These are phyloP conservation scores for Trichoderma sp. DNA, from an alignment of 2,329 filamentous ascomycete species.

Conservation along the genomic window DNA sequence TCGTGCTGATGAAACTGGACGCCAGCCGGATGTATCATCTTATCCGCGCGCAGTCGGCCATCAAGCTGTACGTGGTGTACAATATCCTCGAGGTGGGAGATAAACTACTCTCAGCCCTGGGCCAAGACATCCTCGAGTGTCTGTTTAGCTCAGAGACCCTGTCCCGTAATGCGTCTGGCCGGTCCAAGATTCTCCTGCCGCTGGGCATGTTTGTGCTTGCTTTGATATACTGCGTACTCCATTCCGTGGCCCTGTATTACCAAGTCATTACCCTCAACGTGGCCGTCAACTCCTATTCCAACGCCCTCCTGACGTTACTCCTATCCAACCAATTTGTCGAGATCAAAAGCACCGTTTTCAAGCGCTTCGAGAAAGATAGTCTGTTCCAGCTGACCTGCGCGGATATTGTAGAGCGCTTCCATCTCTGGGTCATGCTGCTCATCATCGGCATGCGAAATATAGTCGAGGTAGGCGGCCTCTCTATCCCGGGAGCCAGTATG, in stretches of 20 bases:
- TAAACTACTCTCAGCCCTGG: slow-evolving; percentile 83
- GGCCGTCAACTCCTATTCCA: slow-evolving; percentile 97
- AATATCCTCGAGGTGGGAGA: slow-evolving; percentile 95
- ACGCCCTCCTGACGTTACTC: slow-evolving; percentile 86
- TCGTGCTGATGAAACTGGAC: slow-evolving; percentile 85
- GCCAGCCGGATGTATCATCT: slow-evolving; percentile 98
- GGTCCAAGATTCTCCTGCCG: slow-evolving; percentile 86
- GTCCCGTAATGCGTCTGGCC: slow-evolving; percentile 81
- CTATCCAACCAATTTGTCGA: slow-evolving; percentile 99
- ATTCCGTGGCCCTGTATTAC: slow-evolving; percentile 88
- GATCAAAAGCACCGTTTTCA: slow-evolving; percentile 98
- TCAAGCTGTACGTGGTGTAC: slow-evolving; percentile 98
- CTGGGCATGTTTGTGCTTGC: slow-evolving; percentile 90
- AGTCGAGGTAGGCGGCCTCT: slow-evolving; percentile 88
- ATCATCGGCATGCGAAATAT: slow-evolving; percentile 97
- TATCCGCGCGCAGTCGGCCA: slow-evolving; percentile 92
- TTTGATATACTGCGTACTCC: slow-evolving; percentile 82
- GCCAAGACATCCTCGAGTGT: slow-evolving; percentile 95
- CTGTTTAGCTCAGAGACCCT: slow-evolving; percentile 92
- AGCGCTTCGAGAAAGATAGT: slow-evolving; percentile 98
- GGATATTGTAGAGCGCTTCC: slow-evolving; percentile 94
- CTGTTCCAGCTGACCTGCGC: slow-evolving; percentile 95
- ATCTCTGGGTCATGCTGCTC: slow-evolving; percentile 94
- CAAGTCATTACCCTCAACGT: slow-evolving; percentile 98
- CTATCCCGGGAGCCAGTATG: slow-evolving; percentile 53